These are phyloP conservation scores for Rhodotorula babjevae DNA, from an alignment of 768 basidiomycete genomes.

Conservation along the genomic window DNA sequence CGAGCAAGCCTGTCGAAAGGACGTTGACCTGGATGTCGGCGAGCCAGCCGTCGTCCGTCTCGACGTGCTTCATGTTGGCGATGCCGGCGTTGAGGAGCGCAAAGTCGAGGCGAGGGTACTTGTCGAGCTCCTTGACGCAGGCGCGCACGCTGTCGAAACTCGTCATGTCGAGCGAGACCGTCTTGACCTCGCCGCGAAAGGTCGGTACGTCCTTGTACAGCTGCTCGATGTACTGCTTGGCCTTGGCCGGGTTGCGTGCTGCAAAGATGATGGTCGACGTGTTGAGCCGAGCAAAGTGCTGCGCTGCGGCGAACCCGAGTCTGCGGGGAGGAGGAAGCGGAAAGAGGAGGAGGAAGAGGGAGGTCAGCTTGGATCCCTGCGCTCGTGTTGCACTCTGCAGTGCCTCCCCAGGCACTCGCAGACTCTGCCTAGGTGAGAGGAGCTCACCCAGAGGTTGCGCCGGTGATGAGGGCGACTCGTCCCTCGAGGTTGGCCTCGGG, in stretches of 20 bases:
- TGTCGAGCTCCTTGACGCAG: neutral
- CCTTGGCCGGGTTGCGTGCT: neutral
- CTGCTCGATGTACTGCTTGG: neutral
- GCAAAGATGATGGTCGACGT: neutral
- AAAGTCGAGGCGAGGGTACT: neutral
- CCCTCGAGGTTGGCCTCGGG: neutral
- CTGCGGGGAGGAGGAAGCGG: neutral
- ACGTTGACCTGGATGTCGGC: slow-evolving; percentile 1
- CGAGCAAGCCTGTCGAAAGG: neutral
- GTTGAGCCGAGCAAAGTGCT: neutral
- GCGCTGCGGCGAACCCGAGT: neutral
- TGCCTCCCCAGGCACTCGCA: no score
- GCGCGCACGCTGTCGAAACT: neutral
- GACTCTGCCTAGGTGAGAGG: no score
- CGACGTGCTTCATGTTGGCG: neutral
- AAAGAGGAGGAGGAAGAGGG: neutral
- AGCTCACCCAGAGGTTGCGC: neutral
- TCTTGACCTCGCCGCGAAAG: slow-evolving; percentile 1
- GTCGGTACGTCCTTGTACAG: neutral
- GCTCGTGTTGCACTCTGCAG: no score
- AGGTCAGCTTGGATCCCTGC: neutral
- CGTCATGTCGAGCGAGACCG: neutral
- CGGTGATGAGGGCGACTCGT: neutral
- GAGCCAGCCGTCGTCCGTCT: neutral
- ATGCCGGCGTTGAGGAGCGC: neutral